These are phyloP conservation scores for Candida labiduridarum DNA, from an alignment of 1,139 yeast genomes.

Conservation along the genomic window DNA sequence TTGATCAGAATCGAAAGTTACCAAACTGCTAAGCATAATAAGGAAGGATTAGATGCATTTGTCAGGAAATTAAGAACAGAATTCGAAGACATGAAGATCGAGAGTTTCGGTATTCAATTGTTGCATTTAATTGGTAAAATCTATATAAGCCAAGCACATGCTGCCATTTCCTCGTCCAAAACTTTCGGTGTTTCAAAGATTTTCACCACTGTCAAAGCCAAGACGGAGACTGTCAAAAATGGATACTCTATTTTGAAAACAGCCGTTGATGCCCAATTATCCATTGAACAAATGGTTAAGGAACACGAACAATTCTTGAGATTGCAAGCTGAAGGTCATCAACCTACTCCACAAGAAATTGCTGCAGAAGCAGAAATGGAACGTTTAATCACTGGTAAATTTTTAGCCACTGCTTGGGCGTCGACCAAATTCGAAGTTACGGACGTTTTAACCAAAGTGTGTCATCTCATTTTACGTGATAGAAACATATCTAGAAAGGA, in stretches of 20 bases:
- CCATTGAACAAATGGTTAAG: slow-evolving; percentile 45
- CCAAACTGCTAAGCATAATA: slow-evolving; percentile 26
- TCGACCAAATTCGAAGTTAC: slow-evolving; percentile 75
- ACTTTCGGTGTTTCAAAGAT: slow-evolving; percentile 54
- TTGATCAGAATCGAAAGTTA: slow-evolving; percentile 46
- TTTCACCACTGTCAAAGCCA: slow-evolving; percentile 50
- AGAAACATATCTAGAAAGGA: slow-evolving; percentile 53
- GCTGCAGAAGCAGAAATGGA: slow-evolving; percentile 64
- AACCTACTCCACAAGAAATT: slow-evolving; percentile 44
- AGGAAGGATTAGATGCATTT: slow-evolving; percentile 40
- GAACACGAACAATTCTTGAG: slow-evolving; percentile 49
- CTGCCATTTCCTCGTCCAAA: slow-evolving; percentile 37
- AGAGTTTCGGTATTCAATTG: slow-evolving; percentile 51
- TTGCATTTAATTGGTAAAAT: slow-evolving; percentile 63
- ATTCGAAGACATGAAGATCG: slow-evolving; percentile 58
- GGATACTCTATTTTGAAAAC: slow-evolving; percentile 44
- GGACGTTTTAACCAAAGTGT: slow-evolving; percentile 65
- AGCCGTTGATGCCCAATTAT: slow-evolving; percentile 45
- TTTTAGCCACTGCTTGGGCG: slow-evolving; percentile 80
- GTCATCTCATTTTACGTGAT: slow-evolving; percentile 60
- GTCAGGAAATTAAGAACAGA: slow-evolving; percentile 50
- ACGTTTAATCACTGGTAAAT: slow-evolving; percentile 68
- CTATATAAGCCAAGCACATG: slow-evolving; percentile 60
- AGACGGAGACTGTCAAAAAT: slow-evolving; percentile 39
- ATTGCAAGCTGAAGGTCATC: slow-evolving; percentile 27